Conservation (phyloP, 345 rosid genomes). For the Eucalyptus polyanthemos region DNA sequence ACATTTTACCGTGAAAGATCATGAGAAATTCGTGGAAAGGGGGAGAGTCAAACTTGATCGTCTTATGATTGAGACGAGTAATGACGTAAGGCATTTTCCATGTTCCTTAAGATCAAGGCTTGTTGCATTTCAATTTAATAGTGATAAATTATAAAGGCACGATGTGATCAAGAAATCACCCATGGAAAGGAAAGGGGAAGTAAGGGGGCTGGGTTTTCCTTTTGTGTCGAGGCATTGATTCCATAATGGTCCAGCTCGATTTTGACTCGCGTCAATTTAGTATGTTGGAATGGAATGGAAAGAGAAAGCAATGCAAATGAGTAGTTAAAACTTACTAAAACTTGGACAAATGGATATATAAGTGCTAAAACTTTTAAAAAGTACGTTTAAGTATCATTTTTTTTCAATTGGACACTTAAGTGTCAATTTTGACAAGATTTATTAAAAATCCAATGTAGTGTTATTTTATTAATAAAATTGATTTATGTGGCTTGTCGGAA, state of each 20-base stretch:
- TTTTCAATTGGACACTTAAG: too few relatives aligned
- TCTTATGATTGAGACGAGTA: neutral
- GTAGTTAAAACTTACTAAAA: too few relatives aligned
- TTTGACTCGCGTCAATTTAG: neutral
- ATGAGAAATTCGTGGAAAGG: neutral
- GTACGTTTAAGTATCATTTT: too few relatives aligned
- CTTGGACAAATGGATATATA: too few relatives aligned
- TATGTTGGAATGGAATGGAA: neutral
- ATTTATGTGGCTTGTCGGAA: too few relatives aligned
- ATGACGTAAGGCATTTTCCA: neutral
- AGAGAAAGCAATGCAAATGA: neutral
- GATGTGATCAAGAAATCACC: neutral
- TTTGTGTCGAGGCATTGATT: neutral
- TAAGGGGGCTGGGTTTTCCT: neutral
- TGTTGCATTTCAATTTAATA: neutral
- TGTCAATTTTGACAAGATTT: rapidly evolving
- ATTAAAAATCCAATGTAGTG: too few relatives aligned
- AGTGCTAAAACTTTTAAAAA: too few relatives aligned
- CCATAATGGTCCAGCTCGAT: neutral
- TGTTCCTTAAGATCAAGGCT: neutral
- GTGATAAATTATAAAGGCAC: neutral
- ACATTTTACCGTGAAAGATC: neutral
- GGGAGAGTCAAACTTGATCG: neutral
- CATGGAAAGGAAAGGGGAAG: neutral
- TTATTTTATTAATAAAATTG: too few relatives aligned